Evolutionary conservation across 2,329 filamentous ascomycete genomes (phyloP), one percentile per base, ranked within the genome.

Genomic region (Neonectria neomacrospora): DNA sequence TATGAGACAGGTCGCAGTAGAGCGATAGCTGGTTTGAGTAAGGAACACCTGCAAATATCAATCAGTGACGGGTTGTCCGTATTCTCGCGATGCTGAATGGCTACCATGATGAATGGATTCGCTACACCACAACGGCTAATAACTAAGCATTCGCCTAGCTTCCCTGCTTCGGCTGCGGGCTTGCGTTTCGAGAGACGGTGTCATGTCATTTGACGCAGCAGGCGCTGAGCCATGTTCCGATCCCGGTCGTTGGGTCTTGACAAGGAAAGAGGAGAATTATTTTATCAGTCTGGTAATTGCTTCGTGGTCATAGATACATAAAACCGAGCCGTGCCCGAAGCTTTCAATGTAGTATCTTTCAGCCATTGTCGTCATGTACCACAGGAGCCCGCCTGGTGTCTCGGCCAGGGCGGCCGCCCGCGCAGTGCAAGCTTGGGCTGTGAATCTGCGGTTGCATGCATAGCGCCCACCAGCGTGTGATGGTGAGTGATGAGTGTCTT

Each of bases 281-380:
- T n/a, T n/a, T n/a, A n/a, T 6, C 23, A 26, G 6, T 6, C 3
- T 26, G 6, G 23, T 6, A 6, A 26, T 26, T 26, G 23, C 23
- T 26, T 26, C 23, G 23, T 26, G 23, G n/a, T n/a, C 23, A 26
- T 6, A 26, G 23, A 26, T 26, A 26, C 23, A 26, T 26, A 3
- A 26, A 26, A 26, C 23, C 23, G 23, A 26, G 23, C 23, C 23
- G 6, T 26, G 23, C 18, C 28, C 20, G 20, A 34, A 56, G 30
- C 53, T 61, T n/a, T 37, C 14, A n/a, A n/a, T n/a, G n/a, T n/a
- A n/a, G 16, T n/a, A 14, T n/a, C 34, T 37, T 37, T 56, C 58
- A 61, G 45, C 58, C 53, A 14, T 61, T 56, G 58, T 56, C 58
- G 58, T 61, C 58, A 61, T 61, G 45, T 30, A 7, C 45, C 48